Evolutionary conservation across 306 rosid species (phyloP).

Genomic region (Ochetophila trinervis): DNA sequence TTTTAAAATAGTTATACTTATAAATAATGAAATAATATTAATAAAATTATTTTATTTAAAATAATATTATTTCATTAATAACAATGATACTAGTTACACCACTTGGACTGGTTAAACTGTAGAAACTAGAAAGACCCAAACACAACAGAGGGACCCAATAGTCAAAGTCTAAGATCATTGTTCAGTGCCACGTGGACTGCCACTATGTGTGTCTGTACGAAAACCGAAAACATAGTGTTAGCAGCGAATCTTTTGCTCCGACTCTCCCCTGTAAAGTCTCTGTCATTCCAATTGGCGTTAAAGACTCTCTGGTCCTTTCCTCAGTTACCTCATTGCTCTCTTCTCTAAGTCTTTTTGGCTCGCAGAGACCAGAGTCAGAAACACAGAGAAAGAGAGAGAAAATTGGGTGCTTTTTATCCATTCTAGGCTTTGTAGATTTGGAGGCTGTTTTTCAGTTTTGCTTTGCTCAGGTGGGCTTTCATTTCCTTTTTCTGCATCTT

Average conservation of each 20-base stretch:
- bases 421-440: not conserved
- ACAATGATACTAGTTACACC: no score
- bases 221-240: conserved; percentile 8
- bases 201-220: conserved; percentile 14
- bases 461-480: not conserved
- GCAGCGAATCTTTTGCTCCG: conserved; percentile 27
- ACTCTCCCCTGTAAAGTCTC: conserved; percentile 19
- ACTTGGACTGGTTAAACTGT: no score
- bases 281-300: conserved; percentile 32
- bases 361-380: not conserved
- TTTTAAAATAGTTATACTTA: no score
- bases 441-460: conserved; percentile 10
- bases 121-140: no score
- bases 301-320: conserved; percentile 30
- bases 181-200: conserved; percentile 33
- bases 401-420: not conserved
- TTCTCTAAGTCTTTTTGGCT: not conserved
- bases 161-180: conserved; percentile 8
- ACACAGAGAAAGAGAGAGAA: not conserved
- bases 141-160: not conserved
- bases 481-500: not conserved
- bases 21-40: no score
- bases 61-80: no score
- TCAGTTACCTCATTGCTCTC: conserved; percentile 15
- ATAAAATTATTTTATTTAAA: no score